Percentiles rank a stretch among this genome's conserved stretches.
These are phyloP conservation scores for Ampelomyces quisqualis DNA, from an alignment of 2,329 filamentous ascomycete genomes.

Conservation along the genomic window DNA sequence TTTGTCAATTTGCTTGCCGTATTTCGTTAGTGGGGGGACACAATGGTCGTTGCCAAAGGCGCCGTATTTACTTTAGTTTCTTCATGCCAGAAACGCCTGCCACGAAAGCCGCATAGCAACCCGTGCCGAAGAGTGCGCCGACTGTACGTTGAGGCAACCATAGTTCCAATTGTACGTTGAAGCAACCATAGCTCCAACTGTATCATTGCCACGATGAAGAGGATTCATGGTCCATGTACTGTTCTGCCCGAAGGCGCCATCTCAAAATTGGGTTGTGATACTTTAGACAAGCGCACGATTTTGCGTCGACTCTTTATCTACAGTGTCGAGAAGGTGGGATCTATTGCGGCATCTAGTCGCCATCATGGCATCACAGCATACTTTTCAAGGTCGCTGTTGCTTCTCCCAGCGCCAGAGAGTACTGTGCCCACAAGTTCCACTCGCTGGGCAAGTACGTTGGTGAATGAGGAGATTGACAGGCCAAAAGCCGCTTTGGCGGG, in stretches of 20 bases:
- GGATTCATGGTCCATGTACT: conserved; percentile 8
- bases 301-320: neutral
- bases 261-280: neutral
- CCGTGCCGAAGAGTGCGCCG: conserved; percentile 91
- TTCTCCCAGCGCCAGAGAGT: conserved; percentile 4
- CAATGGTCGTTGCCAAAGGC: conserved; percentile 94
- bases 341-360: conserved; percentile 4
- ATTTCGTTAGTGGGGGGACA: conserved; percentile 80
- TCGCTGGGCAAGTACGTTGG: conserved; percentile 3
- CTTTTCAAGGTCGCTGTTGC: conserved; percentile 2
- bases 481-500: conserved; percentile 2
- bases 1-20: conserved; percentile 48
- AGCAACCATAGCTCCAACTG: conserved; percentile 86
- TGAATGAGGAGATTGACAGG: conserved; percentile 6
- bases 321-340: no score
- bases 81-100: conserved; percentile 78
- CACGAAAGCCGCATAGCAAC: conserved; percentile 94
- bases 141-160: no score
- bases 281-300: neutral
- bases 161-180: conserved; percentile 85
- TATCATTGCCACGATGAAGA: conserved; percentile 64
- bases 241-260: conserved; percentile 18
- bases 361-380: conserved; percentile 20
- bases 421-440: conserved; percentile 1
- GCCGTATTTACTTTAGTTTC: conserved; percentile 96